Conservation (phyloP, 2,329 filamentous ascomycete genomes). For the Cercospora sp. region DNA sequence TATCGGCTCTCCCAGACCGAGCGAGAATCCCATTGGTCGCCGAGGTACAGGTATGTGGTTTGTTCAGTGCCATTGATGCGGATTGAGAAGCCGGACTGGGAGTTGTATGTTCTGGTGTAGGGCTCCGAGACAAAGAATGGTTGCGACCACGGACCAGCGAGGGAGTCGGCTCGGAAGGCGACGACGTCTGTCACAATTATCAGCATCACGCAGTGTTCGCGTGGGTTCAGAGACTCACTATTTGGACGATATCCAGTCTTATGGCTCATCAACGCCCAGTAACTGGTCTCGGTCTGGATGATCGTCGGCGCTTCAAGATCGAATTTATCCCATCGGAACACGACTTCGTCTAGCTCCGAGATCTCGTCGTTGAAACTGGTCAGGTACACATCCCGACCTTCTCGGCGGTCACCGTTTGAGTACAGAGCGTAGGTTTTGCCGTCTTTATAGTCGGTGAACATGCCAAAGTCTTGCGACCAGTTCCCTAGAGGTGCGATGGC, state of each 20-base stretch:
- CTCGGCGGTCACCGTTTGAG: slow-evolving; percentile 58
- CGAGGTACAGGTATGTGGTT: slow-evolving; percentile 57
- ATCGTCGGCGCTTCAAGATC: slow-evolving; percentile 63
- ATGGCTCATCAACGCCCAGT: slow-evolving; percentile 63
- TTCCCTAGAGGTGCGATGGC: slow-evolving; percentile 59
- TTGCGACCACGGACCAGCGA: slow-evolving; percentile 61
- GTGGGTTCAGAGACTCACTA: slow-evolving; percentile 38
- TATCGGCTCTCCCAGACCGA: slow-evolving; percentile 59
- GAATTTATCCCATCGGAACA: slow-evolving; percentile 59
- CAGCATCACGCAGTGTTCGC: background rate
- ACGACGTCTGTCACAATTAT: slow-evolving; percentile 49
- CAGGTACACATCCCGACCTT: slow-evolving; percentile 60
- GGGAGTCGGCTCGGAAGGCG: slow-evolving; percentile 59
- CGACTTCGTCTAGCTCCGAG: slow-evolving; percentile 53
- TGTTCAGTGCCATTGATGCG: slow-evolving; percentile 45
- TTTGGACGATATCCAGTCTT: slow-evolving; percentile 66
- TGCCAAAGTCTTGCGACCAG: slow-evolving; percentile 63
- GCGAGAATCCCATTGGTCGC: slow-evolving; percentile 64
- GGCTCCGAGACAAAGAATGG: slow-evolving; percentile 61
- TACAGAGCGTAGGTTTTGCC: slow-evolving; percentile 59
- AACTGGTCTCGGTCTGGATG: slow-evolving; percentile 60
- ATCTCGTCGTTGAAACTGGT: slow-evolving; percentile 56
- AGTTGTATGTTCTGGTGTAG: slow-evolving; percentile 59
- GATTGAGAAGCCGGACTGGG: slow-evolving; percentile 62
- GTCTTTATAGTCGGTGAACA: slow-evolving; percentile 62